phyloP scores from a whole-genome alignment of 1,139 yeast genomes.

The Wickerhamomyces sp. region DNA sequence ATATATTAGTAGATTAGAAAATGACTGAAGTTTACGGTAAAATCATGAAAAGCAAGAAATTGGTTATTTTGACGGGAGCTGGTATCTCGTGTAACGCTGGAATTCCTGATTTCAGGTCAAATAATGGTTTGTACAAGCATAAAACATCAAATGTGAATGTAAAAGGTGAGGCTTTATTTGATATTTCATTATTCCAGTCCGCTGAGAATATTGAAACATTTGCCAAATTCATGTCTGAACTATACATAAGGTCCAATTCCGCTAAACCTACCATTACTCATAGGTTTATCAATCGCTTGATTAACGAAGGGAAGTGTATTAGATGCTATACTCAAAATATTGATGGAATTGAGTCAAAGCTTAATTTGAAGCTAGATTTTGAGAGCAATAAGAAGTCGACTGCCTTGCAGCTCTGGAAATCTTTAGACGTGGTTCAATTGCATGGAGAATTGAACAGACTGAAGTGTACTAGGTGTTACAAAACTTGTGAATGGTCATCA shows the following conservation, averaged over 20 bases:
- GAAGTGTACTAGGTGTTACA: constrained; percentile 66
- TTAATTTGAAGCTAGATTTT: constrained; percentile 24
- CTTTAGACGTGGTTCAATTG: constrained; percentile 74
- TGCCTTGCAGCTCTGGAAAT: constrained; percentile 43
- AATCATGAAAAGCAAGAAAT: constrained; percentile 35
- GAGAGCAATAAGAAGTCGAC: constrained; percentile 6
- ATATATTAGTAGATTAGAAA: too few relatives aligned
- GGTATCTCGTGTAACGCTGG: constrained; percentile 97
- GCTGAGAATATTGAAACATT: constrained; percentile 56
- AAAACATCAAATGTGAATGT: constrained; percentile 61
- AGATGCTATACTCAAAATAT: constrained; percentile 84
- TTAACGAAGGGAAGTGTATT: constrained; percentile 62
- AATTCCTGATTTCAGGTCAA: constrained; percentile 88
- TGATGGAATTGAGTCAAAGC: constrained; percentile 36
- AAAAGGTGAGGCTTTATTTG: constrained; percentile 86
- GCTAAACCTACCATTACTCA: constrained; percentile 88
- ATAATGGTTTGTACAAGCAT: constrained; percentile 75
- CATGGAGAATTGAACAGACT: constrained; percentile 85
- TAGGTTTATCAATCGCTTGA: constrained; percentile 61
- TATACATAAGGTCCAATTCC: constrained; percentile 54
- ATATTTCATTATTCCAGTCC: constrained; percentile 72
- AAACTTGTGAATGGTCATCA: constrained; percentile 57
- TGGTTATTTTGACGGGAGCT: constrained; percentile 79
- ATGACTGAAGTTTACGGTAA: background rate
- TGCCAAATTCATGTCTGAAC: constrained; percentile 52